phyloP scores from a whole-genome alignment of 495 filamentous ascomycete species.

The Aspergillus hancockii region DNA sequence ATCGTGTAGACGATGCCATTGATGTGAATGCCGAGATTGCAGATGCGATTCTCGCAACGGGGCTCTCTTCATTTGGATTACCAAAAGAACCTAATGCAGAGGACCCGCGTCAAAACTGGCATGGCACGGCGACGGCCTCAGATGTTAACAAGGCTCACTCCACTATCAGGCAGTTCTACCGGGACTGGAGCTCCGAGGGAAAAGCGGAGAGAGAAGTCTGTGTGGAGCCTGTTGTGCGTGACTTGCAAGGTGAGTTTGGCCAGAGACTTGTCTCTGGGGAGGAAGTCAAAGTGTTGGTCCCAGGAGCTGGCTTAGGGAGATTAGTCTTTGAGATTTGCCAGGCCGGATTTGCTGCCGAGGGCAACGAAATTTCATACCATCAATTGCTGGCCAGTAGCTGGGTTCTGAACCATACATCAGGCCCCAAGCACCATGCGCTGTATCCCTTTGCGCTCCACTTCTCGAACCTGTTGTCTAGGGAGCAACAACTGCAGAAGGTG shows the following conservation, averaged over 20 bases:
- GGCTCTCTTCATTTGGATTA: constrained; percentile 65
- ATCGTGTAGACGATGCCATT: constrained; percentile 81
- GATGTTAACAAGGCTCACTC: constrained; percentile 90
- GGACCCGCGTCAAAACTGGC: constrained; percentile 56
- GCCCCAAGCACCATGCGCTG: constrained; percentile 50
- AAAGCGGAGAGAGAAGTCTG: constrained; percentile 68
- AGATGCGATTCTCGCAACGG: constrained; percentile 67
- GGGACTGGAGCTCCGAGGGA: constrained; percentile 90
- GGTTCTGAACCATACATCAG: constrained; percentile 73
- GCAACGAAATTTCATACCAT: constrained; percentile 96
- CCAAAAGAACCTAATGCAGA: constrained; percentile 29
- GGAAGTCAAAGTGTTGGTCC: constrained; percentile 71
- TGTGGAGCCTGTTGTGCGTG: constrained; percentile 69
- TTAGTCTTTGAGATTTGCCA: constrained; percentile 81
- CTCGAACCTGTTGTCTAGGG: constrained; percentile 71
- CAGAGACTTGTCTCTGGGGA: constrained; percentile 25
- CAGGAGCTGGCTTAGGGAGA: constrained; percentile 86
- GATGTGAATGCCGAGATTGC: constrained; percentile 85
- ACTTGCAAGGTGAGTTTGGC: constrained; percentile 58
- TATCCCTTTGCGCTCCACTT: constrained; percentile 81
- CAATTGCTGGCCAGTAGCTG: constrained; percentile 85
- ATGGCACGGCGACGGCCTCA: constrained; percentile 59
- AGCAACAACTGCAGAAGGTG: constrained; percentile 70
- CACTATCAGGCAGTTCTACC: constrained; percentile 89
- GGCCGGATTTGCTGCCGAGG: constrained; percentile 75